Conservation (phyloP, 73 alveolate species). For the Paramecium sonneborni region DNA sequence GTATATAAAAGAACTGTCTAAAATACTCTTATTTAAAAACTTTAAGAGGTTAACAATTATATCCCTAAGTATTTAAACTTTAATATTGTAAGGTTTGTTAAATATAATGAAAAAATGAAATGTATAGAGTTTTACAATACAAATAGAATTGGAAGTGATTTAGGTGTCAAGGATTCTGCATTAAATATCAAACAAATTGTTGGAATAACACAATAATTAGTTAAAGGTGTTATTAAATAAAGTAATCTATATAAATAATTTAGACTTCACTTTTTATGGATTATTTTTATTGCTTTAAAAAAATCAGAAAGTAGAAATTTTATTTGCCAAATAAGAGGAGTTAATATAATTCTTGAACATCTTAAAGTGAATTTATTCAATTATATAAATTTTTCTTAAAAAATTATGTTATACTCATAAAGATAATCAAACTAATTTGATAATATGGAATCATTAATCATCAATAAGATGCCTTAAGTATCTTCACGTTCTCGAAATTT, state of each 20-base stretch:
- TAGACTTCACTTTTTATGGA: not conserved
- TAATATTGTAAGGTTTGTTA: not conserved
- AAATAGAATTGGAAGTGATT: not conserved
- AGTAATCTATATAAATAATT: not conserved
- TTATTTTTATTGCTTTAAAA: not conserved
- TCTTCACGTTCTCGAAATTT: constrained; percentile 11
- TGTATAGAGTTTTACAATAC: not conserved
- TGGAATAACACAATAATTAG: not conserved
- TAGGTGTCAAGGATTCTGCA: not conserved
- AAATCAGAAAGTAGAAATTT: not conserved
- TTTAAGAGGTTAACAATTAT: not conserved
- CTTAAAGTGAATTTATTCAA: not conserved
- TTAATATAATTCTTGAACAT: not conserved
- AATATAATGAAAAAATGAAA: constrained; percentile 14
- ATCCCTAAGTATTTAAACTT: not conserved
- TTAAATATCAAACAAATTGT: not conserved
- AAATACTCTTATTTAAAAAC: not conserved
- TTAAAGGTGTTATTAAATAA: not conserved
- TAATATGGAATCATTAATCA: not conserved
- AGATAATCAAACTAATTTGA: not conserved
- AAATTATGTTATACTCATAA: not conserved
- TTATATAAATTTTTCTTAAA: not conserved
- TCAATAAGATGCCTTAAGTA: not conserved
- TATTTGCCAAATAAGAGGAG: not conserved
- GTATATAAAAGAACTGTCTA: not conserved